These are phyloP conservation scores for Blastobotrys aristatus DNA, from an alignment of 1,139 yeast species.

Conservation along the genomic window DNA sequence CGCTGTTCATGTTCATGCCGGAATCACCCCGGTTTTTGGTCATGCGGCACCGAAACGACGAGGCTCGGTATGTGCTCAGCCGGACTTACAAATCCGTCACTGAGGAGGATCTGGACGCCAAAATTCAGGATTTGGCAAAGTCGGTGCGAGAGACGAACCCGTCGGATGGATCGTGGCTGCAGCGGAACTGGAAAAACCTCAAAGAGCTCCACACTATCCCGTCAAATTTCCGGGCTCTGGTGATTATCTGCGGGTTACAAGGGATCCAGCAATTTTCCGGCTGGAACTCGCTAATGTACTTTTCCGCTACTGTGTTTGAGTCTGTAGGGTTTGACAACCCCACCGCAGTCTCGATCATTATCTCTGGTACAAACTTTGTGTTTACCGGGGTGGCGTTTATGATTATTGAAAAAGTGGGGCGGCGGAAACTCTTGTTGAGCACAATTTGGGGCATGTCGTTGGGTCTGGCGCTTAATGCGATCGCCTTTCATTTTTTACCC, in stretches of 20 bases:
- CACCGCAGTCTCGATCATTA: conserved; percentile 84
- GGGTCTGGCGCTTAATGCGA: conserved; percentile 72
- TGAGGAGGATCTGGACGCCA: conserved; percentile 26
- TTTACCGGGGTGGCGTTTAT: conserved; percentile 79
- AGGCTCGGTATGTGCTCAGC: conserved; percentile 61
- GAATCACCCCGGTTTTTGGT: conserved; percentile 92
- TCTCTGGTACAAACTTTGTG: conserved; percentile 88
- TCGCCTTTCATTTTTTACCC: conserved; percentile 77
- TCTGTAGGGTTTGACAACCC: conserved; percentile 81
- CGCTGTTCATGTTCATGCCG: conserved; percentile 77
- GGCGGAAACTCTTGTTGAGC: conserved; percentile 67
- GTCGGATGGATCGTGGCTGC: conserved; percentile 11
- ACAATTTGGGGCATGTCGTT: conserved; percentile 79
- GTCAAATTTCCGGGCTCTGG: conserved; percentile 78
- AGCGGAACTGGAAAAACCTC: conserved; percentile 33
- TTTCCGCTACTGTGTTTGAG: conserved; percentile 83
- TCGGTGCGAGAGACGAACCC: conserved; percentile 12
- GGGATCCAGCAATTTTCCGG: conserved; percentile 96
- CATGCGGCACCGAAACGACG: conserved; percentile 57
- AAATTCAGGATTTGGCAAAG: conserved; percentile 24
- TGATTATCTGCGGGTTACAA: conserved; percentile 87
- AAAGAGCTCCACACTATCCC: conserved; percentile 70
- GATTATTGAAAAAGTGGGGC: conserved; percentile 79
- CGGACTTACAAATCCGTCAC: conserved; percentile 38
- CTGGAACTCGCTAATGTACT: conserved; percentile 91